Base-by-base conservation (phyloP, 139 green algal genomes). In the Coelastrella sp. region DNA sequence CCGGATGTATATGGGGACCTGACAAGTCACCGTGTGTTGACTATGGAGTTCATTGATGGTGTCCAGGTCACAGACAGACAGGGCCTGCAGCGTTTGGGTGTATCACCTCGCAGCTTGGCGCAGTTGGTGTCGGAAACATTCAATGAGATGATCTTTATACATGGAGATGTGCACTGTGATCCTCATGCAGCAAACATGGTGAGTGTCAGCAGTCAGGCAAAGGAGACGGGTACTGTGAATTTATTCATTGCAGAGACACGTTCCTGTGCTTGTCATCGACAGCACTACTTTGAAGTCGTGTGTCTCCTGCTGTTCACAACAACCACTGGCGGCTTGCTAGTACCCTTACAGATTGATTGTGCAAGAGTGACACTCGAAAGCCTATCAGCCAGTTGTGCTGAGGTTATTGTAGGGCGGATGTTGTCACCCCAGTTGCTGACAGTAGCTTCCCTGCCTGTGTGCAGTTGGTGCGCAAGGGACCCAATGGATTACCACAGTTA, bases 1-100 rank as follows among this genome's bases (percentile, higher is more conserved):
- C 94, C 95, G 0, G 57, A 86, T 7, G 88, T 97, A 1, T 62
- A 90, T 67, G 86, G 76, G 19, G 32, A 81, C 9, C 78, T 92
- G 50, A 89, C 66, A n/a, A 88, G 83, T 64, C 41, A 71, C 3
- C 86, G 93, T 1, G 93, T 98, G 57, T 88, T 98, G 35, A 96
- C 94, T 4, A 98, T 98, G 95, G 95, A 98, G 88, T 98, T 94
- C 79, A 92, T 96, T 5, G 90, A 96, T 1, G 94, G 94, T 15
- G 86, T 91, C 40, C 59, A 79, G 17, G 66, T 74, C 9, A 74
- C 66, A 45, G 78, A 81, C 38, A 81, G 69, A 50, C 35, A 73
- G 63, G 60, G 68, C 27, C 59, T 93, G 72, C 69, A 79, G 38
- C n/a, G 30, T 23, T 72, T 86, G 74, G 81, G 84, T 11, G 57